Evolutionary conservation across 148 eudicot genomes (phyloP).

Genomic region (Rhododendron ovatum): DNA sequence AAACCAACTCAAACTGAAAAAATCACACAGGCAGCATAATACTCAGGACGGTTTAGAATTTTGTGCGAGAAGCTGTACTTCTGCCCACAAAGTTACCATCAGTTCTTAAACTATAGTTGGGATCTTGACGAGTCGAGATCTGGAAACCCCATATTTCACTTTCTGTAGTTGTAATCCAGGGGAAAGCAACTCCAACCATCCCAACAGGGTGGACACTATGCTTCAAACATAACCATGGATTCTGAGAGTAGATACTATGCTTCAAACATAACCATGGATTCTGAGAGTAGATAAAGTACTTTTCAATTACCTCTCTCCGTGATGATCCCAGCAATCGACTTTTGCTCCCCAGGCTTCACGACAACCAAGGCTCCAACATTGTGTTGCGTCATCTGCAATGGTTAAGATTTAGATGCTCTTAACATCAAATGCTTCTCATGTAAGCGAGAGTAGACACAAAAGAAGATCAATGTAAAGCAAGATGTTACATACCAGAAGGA

Average conservation of each 20-base stretch:
- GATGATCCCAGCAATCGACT: conserved; percentile 87
- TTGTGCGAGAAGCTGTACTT: not conserved
- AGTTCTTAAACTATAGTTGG: not conserved
- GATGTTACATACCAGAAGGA: too few relatives aligned
- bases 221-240: not conserved
- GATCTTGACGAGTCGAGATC: not conserved
- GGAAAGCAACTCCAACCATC: not conserved
- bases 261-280: not conserved
- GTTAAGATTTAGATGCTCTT: not conserved
- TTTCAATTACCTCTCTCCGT: conserved; percentile 76
- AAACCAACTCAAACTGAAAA: not conserved
- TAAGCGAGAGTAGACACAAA: not conserved
- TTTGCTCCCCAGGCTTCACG: conserved; percentile 82
- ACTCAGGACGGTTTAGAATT: not conserved
- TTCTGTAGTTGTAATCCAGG: not conserved
- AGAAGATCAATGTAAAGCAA: not conserved
- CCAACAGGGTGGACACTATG: not conserved
- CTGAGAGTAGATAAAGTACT: not conserved
- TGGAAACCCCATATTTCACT: not conserved
- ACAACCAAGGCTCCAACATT: conserved; percentile 98
- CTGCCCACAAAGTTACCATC: not conserved
- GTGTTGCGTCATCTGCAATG: conserved; percentile 91
- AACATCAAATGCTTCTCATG: not conserved
- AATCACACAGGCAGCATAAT: not conserved
- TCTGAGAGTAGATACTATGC: not conserved